Evolutionary conservation across 495 filamentous ascomycete species (phyloP).

Genomic region (Pyrenopolyporus hunteri): DNA sequence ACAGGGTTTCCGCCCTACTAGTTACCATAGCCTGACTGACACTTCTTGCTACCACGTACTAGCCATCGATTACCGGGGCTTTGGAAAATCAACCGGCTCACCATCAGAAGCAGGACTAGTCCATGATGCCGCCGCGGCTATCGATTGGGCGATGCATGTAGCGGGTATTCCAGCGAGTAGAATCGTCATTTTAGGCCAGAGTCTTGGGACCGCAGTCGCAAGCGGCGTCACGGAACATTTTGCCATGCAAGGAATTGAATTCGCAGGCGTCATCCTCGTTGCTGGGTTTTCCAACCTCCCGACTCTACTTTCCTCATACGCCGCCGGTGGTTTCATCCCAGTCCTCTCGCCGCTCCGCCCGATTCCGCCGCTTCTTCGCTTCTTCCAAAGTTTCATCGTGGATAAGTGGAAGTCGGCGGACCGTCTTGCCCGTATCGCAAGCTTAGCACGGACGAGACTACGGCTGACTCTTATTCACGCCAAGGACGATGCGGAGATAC

Average conservation of each 20-base stretch:
- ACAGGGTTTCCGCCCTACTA: constrained; percentile 64
- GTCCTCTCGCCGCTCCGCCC: constrained; percentile 72
- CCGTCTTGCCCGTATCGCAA: constrained; percentile 52
- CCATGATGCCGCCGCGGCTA: constrained; percentile 72
- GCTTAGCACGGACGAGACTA: constrained; percentile 57
- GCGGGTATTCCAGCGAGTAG: constrained; percentile 68
- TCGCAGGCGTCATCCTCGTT: constrained; percentile 75
- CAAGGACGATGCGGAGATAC: constrained; percentile 76
- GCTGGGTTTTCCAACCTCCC: constrained; percentile 79
- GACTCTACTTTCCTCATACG: constrained; percentile 66
- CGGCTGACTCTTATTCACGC: constrained; percentile 79
- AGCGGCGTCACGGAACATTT: constrained; percentile 74
- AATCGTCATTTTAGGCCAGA: constrained; percentile 86
- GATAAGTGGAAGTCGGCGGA: constrained; percentile 60
- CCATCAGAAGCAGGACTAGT: constrained; percentile 86
- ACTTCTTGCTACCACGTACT: constrained; percentile 65
- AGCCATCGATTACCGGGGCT: constrained; percentile 86
- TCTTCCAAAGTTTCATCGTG: constrained; percentile 50
- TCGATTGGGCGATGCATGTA: constrained; percentile 71
- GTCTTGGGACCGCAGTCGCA: constrained; percentile 85
- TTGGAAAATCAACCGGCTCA: constrained; percentile 76
- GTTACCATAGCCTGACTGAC: constrained; percentile 67
- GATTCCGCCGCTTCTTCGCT: constrained; percentile 51
- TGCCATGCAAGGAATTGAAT: constrained; percentile 53
- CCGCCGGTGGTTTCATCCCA: constrained; percentile 76